Conservation (phyloP, 169 alveolate species). For the Babesia ovata region DNA sequence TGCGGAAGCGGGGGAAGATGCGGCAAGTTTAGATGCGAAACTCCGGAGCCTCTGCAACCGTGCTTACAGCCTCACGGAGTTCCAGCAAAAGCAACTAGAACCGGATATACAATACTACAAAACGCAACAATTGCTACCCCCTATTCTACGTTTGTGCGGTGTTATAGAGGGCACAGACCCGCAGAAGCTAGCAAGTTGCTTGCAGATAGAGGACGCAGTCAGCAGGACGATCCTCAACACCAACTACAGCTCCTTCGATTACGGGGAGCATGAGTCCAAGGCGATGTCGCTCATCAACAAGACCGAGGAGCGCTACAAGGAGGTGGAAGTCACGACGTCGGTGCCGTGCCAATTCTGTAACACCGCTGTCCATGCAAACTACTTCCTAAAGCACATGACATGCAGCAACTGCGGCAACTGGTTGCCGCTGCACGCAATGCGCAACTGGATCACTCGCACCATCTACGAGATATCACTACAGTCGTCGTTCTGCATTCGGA, state of each 20-base stretch:
- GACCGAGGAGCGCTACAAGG: constrained; percentile 51
- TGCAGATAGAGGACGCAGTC: constrained; percentile 37
- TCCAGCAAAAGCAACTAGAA: constrained; percentile 74
- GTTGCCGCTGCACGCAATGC: constrained; percentile 62
- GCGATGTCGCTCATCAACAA: constrained; percentile 61
- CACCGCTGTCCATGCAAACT: constrained; percentile 37
- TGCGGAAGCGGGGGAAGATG: constrained; percentile 24
- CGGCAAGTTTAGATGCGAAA: constrained; percentile 20
- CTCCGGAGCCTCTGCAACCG: constrained; percentile 78
- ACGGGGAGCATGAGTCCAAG: constrained; percentile 61
- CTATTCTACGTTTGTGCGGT: constrained; percentile 87
- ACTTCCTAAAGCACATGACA: constrained; percentile 54
- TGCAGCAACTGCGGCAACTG: constrained; percentile 67
- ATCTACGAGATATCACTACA: constrained; percentile 56
- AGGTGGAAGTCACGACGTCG: constrained; percentile 50
- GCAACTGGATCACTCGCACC: constrained; percentile 65
- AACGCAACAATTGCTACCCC: constrained; percentile 91
- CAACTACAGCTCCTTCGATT: constrained; percentile 32
- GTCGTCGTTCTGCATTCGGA: constrained; percentile 60
- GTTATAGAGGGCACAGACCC: constrained; percentile 88
- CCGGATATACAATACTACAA: constrained; percentile 90
- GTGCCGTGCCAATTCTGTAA: constrained; percentile 63
- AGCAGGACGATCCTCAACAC: constrained; percentile 12
- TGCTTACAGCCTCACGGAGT: constrained; percentile 89
- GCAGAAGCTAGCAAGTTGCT: constrained; percentile 72